A percentile compares a stretch with the other conserved stretches of the same genome.
Evolutionary conservation across 768 basidiomycete genomes (phyloP).

Genomic region (Trametes coccinea): DNA sequence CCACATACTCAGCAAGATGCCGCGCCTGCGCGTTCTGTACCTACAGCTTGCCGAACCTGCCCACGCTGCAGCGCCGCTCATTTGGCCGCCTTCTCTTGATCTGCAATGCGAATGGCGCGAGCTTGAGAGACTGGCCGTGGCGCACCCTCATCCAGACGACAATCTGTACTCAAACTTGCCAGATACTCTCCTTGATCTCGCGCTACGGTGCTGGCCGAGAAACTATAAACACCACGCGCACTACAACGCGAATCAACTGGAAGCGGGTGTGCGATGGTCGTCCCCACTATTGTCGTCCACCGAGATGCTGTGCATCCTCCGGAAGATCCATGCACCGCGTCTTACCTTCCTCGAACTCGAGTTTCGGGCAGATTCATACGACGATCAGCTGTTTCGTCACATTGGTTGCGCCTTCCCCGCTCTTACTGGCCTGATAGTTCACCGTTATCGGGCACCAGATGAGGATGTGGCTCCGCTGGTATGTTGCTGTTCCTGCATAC

Average conservation of each 20-base stretch:
- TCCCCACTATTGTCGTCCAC: neutral
- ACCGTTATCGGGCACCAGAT: neutral
- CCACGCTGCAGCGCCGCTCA: neutral
- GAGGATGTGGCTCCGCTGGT: neutral
- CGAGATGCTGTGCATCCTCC: neutral
- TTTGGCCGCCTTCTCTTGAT: neutral
- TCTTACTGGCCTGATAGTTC: neutral
- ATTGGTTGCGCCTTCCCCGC: neutral
- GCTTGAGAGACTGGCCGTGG: neutral
- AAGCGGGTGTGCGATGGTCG: neutral
- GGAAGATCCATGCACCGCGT: neutral
- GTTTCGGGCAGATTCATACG: neutral
- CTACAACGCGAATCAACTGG: neutral
- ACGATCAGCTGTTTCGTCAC: neutral
- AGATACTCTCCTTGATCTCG: neutral
- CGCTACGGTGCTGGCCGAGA: neutral
- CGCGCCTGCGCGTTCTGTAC: neutral
- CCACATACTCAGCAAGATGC: neutral
- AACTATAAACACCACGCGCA: neutral
- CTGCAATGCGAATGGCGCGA: neutral
- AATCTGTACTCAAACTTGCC: neutral
- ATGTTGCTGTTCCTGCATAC: neutral
- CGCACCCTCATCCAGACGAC: neutral
- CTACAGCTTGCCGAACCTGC: neutral
- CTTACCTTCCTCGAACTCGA: neutral